Evolutionary conservation across 352 stramenopile species (phyloP), one percentile per base, ranked within the genome.

Genomic region (Phytophthora uliginosa): DNA sequence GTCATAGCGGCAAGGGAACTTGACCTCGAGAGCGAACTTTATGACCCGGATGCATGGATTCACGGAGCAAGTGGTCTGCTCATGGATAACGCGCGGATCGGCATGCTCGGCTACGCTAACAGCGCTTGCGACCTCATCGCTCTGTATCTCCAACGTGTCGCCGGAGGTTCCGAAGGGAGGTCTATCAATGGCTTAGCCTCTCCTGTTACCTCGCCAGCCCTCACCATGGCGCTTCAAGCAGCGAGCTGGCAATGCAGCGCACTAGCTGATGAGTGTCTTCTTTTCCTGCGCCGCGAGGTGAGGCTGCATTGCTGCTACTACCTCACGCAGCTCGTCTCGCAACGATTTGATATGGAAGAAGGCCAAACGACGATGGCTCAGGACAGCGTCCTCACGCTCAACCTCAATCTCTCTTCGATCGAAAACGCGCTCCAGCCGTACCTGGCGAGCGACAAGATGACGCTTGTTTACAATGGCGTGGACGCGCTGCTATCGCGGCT

Each of bases 51-150:
- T 55, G 54, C 78, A 20, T 94, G 86, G 83, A 65, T 76, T 6
- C 75, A 84, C 15, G 79, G 77, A 24, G 66, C 74, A 8, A 84
- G 81, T 47, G 81, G 85, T 2, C 64, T 94, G 7, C 68, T 94
- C 17, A 90, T 91, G 83, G 86, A 95, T 64, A 93, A 89, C 45
- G 88, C 88, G 15, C 83, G 84, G 3, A 82, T 95, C 47, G 85
- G 79, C 10, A 94, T 95, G 84, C 83, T 95, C 20, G 86, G 76
- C 12, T 95, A 95, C 68, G 80, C 89, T n/a, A 93, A 94, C 59
- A 90, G 82, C 59, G 86, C 83, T 1, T 93, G 86, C 40, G 83
- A 93, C 57, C 84, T 90, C 53, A 90, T 94, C n/a, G 83, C 79
- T 3, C 53, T 83, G 31, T 89, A 91, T 42, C 64, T 94, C 7